These are phyloP conservation scores for Chimonanthus praecox DNA, from an alignment of 164 flowering plant genomes.

Conservation along the genomic window DNA sequence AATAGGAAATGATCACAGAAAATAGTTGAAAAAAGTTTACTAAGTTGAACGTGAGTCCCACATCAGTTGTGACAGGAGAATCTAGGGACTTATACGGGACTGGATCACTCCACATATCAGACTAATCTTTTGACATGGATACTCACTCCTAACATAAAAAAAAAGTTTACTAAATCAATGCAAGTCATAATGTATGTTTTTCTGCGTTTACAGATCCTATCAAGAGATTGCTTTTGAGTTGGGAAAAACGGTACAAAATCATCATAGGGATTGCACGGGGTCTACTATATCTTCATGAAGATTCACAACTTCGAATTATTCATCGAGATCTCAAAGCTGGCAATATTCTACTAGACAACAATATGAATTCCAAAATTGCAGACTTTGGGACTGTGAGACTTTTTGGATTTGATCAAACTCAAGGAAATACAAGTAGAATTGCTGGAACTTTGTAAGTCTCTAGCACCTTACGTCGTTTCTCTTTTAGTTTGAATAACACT, in stretches of 20 bases:
- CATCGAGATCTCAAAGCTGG: constrained; percentile 32
- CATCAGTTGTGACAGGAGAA: too few relatives aligned
- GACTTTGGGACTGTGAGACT: constrained; percentile 32
- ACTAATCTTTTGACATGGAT: too few relatives aligned
- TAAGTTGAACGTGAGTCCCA: not conserved
- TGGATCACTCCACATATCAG: too few relatives aligned
- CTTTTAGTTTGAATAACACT: not conserved
- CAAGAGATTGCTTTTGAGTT: constrained; percentile 6
- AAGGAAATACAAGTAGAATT: constrained; percentile 14
- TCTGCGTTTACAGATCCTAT: constrained; percentile 3
- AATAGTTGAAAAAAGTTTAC: not conserved
- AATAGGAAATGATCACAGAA: not conserved
- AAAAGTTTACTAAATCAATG: not conserved
- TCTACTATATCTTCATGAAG: constrained; percentile 25
- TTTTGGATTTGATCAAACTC: constrained; percentile 12
- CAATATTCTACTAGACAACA: constrained; percentile 26
- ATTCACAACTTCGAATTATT: constrained; percentile 16
- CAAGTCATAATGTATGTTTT: not conserved
- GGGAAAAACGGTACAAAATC: constrained; percentile 16
- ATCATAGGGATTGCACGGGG: constrained; percentile 23
- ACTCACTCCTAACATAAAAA: not conserved
- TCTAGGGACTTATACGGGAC: too few relatives aligned
- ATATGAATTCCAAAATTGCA: constrained; percentile 30
- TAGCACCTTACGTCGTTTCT: not conserved
- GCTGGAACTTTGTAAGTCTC: constrained; percentile 26